Conservation (phyloP, 768 basidiomycete species). For the Neoboletus subvelutipes region DNA sequence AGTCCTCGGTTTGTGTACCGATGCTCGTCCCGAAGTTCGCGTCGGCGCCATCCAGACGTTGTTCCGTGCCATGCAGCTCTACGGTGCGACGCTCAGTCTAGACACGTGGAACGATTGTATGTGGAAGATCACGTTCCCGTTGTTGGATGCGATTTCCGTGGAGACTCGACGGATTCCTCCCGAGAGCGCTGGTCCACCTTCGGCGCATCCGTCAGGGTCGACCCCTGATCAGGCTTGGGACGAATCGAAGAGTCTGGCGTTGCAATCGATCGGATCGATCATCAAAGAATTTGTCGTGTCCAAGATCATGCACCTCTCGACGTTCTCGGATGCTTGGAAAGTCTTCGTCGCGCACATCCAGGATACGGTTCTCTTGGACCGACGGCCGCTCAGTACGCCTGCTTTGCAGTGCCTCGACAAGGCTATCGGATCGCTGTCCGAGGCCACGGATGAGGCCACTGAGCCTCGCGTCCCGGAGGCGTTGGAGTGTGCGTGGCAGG, state of each 20-base stretch:
- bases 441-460: constrained; percentile 27
- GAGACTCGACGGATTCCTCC: constrained; percentile 46
- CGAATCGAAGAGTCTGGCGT: constrained; percentile 82
- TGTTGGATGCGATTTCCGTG: constrained; percentile 67
- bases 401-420: constrained; percentile 83
- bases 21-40: constrained; percentile 82
- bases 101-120: constrained; percentile 89
- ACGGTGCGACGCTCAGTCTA: constrained; percentile 79
- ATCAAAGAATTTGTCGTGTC: constrained; percentile 75
- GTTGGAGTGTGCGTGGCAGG: constrained; percentile 67
- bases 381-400: constrained; percentile 72
- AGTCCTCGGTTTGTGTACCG: constrained; percentile 79
- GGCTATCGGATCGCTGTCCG: constrained; percentile 60
- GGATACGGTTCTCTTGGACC: constrained; percentile 66
- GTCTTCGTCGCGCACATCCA: constrained; percentile 73
- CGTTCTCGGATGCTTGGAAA: constrained; percentile 72
- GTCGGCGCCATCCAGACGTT: constrained; percentile 94
- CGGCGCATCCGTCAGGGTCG: constrained; percentile 3
- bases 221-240: constrained; percentile 62
- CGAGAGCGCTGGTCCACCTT: constrained; percentile 13
- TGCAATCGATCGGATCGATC: constrained; percentile 81
- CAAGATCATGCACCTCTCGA: constrained; percentile 70
- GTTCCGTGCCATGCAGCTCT: constrained; percentile 91
- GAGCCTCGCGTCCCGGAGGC: constrained; percentile 44
- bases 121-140: constrained; percentile 88